phyloP scores from a whole-genome alignment of 352 stramenopile genomes.

The Blastocystis sp. region DNA sequence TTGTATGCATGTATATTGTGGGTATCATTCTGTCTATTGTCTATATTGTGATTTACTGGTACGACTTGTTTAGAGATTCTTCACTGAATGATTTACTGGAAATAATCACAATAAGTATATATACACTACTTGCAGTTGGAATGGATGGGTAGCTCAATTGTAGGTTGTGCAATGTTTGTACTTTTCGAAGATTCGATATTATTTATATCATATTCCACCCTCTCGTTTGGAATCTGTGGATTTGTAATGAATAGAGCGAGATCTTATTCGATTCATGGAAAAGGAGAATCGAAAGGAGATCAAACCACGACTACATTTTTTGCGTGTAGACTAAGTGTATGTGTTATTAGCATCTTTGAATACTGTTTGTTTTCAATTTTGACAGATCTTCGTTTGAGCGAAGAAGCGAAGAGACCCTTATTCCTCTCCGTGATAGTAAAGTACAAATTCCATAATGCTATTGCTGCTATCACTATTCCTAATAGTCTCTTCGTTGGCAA shows the following conservation, averaged over 20 bases:
- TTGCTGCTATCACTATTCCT: slow-evolving; percentile 16
- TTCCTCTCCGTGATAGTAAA: slow-evolving; percentile 7
- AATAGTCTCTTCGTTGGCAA: background rate
- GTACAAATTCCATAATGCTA: slow-evolving; percentile 39
- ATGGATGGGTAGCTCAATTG: background rate
- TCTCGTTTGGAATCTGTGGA: background rate
- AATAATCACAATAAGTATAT: background rate
- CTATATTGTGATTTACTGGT: slow-evolving; percentile 2
- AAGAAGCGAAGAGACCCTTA: slow-evolving; percentile 39
- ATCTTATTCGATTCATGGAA: slow-evolving; percentile 46
- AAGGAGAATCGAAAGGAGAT: slow-evolving; percentile 14
- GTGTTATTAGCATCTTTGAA: background rate
- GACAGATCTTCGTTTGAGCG: slow-evolving; percentile 3
- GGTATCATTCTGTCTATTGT: background rate
- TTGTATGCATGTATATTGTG: background rate
- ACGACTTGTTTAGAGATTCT: background rate
- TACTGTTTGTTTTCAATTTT: background rate
- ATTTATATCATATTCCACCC: background rate
- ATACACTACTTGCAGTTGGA: background rate
- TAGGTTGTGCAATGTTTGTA: slow-evolving; percentile 15
- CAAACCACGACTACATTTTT: background rate
- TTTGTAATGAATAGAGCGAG: background rate
- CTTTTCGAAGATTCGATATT: background rate
- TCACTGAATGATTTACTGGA: background rate
- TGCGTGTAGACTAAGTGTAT: background rate